Evolutionary conservation across 805 yeast species (phyloP), one percentile per base, ranked within the genome.

Genomic region (Zygosaccharomyces pseudorouxii): DNA sequence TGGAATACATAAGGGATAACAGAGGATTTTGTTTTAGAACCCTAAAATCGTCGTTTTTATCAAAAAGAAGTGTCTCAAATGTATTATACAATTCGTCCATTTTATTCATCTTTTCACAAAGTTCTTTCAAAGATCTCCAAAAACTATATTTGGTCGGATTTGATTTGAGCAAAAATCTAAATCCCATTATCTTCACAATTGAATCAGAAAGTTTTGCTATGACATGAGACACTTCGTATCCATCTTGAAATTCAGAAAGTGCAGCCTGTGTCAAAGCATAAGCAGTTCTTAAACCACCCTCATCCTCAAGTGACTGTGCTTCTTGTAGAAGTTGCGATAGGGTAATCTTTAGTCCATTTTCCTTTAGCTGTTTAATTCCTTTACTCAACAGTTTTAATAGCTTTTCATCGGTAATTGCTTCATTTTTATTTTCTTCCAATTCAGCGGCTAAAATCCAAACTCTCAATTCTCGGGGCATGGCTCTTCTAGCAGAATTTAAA

Each of bases 371-470:
- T 76, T 27, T 65, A 64, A 48, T 84, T 58, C 57, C 86, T 57
- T 57, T 72, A 74, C 22, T 35, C 4, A 58, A 25, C 11, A 59
- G 37, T 28, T 54, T 46, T 3, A 19, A 23, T 16, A 59, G 36
- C 33, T 49, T 46, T 4, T 64, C 64, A 1, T 82, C 64, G 51
- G 79, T 77, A 0, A 69, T 63, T n/a, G 68, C 72, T n/a, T 71
- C 66, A 6, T 70, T 70, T 4, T 66, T 62, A 1, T 66, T 60
- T 48, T 73, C 92, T 63, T 88, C 95, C 11, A 89, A 59, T 53
- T 81, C 77, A 1, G 81, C 75, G 1, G 89, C 89, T 0, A 82
- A 71, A 2, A 88, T 66, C 92, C 95, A 88, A 1, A 89, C 72
- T 29, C 71, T 71, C 40, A 72, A 65, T 7, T 78, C 71, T 3